These are phyloP conservation scores for Porcisia hertigi DNA, from an alignment of 208 protist species.

Conservation along the genomic window DNA sequence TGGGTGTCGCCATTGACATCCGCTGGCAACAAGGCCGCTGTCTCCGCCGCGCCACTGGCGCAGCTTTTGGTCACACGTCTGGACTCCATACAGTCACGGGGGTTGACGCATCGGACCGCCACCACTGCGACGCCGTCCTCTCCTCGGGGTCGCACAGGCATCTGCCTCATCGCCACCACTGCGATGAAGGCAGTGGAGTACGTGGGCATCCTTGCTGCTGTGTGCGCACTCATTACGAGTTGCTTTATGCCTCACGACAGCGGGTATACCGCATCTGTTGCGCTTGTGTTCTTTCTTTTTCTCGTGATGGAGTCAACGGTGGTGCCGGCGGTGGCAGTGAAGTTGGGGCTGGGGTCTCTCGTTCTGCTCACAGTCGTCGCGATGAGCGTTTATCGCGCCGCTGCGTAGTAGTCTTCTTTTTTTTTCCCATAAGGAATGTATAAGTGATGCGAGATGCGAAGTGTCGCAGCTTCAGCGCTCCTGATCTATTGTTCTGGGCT, in stretches of 20 bases:
- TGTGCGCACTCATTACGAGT: slow-evolving; percentile 44
- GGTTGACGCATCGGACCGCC: not conserved
- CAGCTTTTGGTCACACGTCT: slow-evolving; percentile 36
- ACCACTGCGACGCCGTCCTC: slow-evolving; percentile 7
- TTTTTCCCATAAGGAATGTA: too few species aligned
- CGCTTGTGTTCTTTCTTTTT: slow-evolving; percentile 43
- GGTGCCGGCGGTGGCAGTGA: slow-evolving; percentile 25
- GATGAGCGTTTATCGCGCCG: slow-evolving; percentile 31
- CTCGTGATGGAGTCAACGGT: slow-evolving; percentile 43
- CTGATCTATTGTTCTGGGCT: not conserved
- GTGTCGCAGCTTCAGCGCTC: not conserved
- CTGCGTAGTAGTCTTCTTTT: not conserved
- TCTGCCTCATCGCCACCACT: not conserved
- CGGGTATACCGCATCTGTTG: slow-evolving; percentile 35
- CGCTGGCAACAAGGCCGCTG: not conserved
- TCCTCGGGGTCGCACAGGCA: slow-evolving; percentile 9
- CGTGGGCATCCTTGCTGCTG: slow-evolving; percentile 44
- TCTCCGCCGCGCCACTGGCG: slow-evolving; percentile 26
- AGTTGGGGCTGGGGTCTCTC: slow-evolving; percentile 50
- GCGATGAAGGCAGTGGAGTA: slow-evolving; percentile 23
- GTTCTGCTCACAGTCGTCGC: slow-evolving; percentile 36
- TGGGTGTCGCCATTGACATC: slow-evolving; percentile 16
- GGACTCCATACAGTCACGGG: slow-evolving; percentile 22
- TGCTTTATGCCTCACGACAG: slow-evolving; percentile 60
- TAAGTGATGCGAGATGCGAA: not conserved